These are phyloP conservation scores for Rubia occidens DNA, from an alignment of 305 asterid genomes.

Conservation along the genomic window DNA sequence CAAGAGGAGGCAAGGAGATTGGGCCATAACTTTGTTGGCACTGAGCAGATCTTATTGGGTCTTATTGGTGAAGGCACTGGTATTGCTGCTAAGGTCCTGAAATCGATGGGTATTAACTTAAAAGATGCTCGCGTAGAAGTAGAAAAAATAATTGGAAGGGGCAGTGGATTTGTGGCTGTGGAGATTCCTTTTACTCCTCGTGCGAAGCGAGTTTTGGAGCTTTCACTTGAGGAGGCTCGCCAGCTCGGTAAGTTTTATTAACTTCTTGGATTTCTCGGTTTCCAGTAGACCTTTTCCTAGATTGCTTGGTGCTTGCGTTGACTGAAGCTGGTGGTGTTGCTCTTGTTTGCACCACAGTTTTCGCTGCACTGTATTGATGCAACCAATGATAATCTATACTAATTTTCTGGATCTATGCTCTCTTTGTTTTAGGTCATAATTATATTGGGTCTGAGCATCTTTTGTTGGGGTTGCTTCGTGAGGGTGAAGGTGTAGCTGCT, in stretches of 20 bases:
- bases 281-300: neutral
- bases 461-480: constrained; percentile 91
- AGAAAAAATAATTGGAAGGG: constrained; percentile 94
- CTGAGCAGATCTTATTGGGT: constrained; percentile 85
- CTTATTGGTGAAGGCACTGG: constrained; percentile 98
- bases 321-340: neutral
- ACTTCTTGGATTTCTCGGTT: neutral
- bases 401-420: neutral
- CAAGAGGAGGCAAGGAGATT: constrained; percentile 98
- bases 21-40: constrained; percentile 93
- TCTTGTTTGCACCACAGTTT: neutral
- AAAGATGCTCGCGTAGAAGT: constrained; percentile 98
- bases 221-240: constrained; percentile 93
- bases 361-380: neutral
- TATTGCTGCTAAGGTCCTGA: constrained; percentile 95
- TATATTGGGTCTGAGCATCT: constrained; percentile 98
- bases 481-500: constrained; percentile 99
- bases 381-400: neutral
- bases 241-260: constrained; percentile 61
- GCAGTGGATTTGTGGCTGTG: constrained; percentile 93
- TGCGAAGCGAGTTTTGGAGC: constrained; percentile 91
- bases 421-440: constrained; percentile 58
- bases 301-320: neutral
- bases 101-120: constrained; percentile 90
- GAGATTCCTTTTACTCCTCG: constrained; percentile 99